phyloP scores from a whole-genome alignment of 2,329 filamentous ascomycete species.

The Orbilia quercus region DNA sequence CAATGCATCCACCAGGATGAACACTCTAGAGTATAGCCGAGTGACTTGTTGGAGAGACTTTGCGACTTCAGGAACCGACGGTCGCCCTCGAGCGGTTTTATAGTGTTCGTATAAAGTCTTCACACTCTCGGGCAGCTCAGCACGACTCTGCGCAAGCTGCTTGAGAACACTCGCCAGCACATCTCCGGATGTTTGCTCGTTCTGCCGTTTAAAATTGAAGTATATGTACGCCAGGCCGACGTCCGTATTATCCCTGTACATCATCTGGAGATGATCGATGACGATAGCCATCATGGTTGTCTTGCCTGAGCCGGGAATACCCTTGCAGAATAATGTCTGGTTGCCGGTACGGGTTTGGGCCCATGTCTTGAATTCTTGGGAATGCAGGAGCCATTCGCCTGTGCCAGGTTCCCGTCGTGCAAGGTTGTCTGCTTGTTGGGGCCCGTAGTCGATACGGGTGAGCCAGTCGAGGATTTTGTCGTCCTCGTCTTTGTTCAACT shows the following conservation, averaged over 20 bases:
- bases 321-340: slow-evolving; percentile 23
- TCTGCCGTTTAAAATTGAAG: not conserved
- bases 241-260: not conserved
- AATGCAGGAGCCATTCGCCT: slow-evolving; percentile 66
- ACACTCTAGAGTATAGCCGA: slow-evolving; percentile 2
- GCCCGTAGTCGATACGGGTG: slow-evolving; percentile 61
- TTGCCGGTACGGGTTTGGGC: slow-evolving; percentile 25
- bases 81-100: not conserved
- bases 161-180: slow-evolving; percentile 1
- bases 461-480: slow-evolving; percentile 63
- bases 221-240: slow-evolving; percentile 6
- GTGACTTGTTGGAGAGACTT: not conserved
- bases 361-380: slow-evolving; percentile 62
- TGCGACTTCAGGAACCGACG: slow-evolving; percentile 1
- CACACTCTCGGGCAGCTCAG: not conserved
- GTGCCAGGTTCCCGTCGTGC: slow-evolving; percentile 63
- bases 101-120: not conserved
- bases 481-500: slow-evolving; percentile 55
- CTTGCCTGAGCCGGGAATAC: slow-evolving; percentile 22
- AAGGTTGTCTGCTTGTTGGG: slow-evolving; percentile 64
- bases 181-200: not conserved
- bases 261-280: not conserved
- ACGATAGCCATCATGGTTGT: slow-evolving; percentile 16
- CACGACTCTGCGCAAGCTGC: not conserved
- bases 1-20: slow-evolving; percentile 18